A percentile compares a stretch with the other conserved stretches of the same genome.
These are phyloP conservation scores for Volutella citrinella DNA, from an alignment of 2,329 filamentous ascomycete species.

Conservation along the genomic window DNA sequence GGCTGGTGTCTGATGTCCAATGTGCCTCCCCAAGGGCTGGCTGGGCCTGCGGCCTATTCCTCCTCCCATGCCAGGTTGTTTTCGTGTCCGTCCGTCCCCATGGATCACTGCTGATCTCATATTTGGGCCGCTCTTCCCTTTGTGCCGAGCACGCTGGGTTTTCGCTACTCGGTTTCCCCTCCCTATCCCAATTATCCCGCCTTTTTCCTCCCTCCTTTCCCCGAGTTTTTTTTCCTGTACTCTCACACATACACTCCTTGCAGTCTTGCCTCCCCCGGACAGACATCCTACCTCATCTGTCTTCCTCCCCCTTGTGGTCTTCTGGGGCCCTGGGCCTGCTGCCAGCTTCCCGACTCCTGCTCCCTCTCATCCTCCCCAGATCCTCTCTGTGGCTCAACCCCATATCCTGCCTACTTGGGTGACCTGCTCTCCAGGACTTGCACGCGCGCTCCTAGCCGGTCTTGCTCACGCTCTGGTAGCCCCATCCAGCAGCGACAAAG, in stretches of 20 bases:
- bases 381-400: no score
- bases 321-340: no score
- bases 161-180: constrained; percentile 13
- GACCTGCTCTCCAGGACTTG: no score
- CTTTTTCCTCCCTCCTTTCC: constrained; percentile 12
- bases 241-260: no score
- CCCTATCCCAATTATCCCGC: background rate
- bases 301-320: constrained; percentile 4
- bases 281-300: constrained; percentile 4
- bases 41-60: constrained; percentile 9
- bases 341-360: no score
- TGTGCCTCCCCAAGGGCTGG: constrained; percentile 9
- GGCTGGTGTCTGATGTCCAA: constrained; percentile 10
- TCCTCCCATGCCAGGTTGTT: constrained; percentile 11
- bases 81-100: constrained; percentile 10
- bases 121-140: constrained; percentile 14
- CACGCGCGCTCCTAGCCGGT: no score
- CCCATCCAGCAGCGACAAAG: no score
- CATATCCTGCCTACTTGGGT: no score
- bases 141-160: constrained; percentile 13
- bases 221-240: constrained; percentile 8
- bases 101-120: constrained; percentile 21
- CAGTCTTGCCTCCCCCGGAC: constrained; percentile 16
- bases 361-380: no score
- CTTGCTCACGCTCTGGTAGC: no score